These are phyloP conservation scores for Arthrocladium fulminans DNA, from an alignment of 2,329 filamentous ascomycete genomes.

Conservation along the genomic window DNA sequence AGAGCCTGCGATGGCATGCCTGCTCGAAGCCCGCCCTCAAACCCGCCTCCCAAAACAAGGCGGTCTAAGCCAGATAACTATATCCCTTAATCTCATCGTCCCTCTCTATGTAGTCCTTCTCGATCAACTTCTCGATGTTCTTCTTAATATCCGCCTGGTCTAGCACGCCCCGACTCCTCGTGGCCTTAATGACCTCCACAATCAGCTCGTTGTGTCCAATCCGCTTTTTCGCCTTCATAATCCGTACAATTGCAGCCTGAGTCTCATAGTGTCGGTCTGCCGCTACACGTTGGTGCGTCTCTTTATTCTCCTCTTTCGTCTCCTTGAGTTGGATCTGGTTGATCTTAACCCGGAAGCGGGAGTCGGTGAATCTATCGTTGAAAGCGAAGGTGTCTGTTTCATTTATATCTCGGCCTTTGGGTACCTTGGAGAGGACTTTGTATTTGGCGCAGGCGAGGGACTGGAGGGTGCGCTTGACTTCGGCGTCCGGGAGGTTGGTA, in stretches of 20 bases:
- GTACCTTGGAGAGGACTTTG: slow-evolving; percentile 74
- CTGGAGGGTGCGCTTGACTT: slow-evolving; percentile 84
- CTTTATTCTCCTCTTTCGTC: slow-evolving; percentile 88
- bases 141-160: slow-evolving; percentile 86
- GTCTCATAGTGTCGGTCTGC: slow-evolving; percentile 92
- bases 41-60: no score
- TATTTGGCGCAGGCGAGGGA: slow-evolving; percentile 87
- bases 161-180: slow-evolving; percentile 73
- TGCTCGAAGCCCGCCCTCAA: no score
- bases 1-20: no score
- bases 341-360: slow-evolving; percentile 89
- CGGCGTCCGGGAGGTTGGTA: slow-evolving; percentile 64
- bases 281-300: slow-evolving; percentile 80
- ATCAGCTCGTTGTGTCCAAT: slow-evolving; percentile 83
- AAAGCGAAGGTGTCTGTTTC: slow-evolving; percentile 74
- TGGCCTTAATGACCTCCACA: slow-evolving; percentile 84
- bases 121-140: slow-evolving; percentile 92
- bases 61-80: slow-evolving; percentile 56
- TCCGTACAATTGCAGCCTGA: slow-evolving; percentile 89
- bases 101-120: slow-evolving; percentile 87
- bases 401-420: slow-evolving; percentile 72
- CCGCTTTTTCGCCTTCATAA: slow-evolving; percentile 89
- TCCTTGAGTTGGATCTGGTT: slow-evolving; percentile 98
- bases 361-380: slow-evolving; percentile 66
- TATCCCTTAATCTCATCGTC: slow-evolving; percentile 54